Evolutionary conservation across 2,329 filamentous ascomycete species (phyloP).

Genomic region (Fusarium pseudocircinatum): DNA sequence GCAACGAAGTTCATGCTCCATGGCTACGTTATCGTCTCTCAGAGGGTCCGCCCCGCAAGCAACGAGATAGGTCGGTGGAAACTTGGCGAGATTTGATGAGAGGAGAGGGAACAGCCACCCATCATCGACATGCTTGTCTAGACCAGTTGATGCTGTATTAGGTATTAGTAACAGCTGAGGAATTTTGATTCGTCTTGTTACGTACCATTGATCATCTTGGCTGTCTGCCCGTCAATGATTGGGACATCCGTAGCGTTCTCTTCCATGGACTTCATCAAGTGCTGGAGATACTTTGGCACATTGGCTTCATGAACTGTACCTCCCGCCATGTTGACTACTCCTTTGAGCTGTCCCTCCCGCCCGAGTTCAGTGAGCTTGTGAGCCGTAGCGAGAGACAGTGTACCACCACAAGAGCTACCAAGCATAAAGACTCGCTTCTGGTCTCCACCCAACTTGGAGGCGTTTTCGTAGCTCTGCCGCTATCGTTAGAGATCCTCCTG

Average conservation of each 20-base stretch:
- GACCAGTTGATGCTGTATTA: neutral
- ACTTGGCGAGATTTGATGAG: neutral
- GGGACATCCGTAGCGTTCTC: neutral
- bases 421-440: fast-evolving
- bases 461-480: no score
- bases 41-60: neutral
- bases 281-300: neutral
- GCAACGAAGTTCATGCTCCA: neutral
- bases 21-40: neutral
- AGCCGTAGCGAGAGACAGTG: fast-evolving
- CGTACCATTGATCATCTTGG: neutral
- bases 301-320: neutral
- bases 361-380: neutral
- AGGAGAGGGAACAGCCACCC: neutral
- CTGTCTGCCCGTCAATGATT: neutral
- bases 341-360: fast-evolving
- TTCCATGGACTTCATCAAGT: neutral
- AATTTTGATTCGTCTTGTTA: fast-evolving
- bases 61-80: neutral
- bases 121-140: neutral
- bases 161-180: fast-evolving
- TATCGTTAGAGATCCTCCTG: no score
- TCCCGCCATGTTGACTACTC: neutral
- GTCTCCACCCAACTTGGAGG: fast-evolving
- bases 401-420: fast-evolving